Conservation (phyloP, 2,329 filamentous ascomycete species). For the Pseudopyricularia cyperi region DNA sequence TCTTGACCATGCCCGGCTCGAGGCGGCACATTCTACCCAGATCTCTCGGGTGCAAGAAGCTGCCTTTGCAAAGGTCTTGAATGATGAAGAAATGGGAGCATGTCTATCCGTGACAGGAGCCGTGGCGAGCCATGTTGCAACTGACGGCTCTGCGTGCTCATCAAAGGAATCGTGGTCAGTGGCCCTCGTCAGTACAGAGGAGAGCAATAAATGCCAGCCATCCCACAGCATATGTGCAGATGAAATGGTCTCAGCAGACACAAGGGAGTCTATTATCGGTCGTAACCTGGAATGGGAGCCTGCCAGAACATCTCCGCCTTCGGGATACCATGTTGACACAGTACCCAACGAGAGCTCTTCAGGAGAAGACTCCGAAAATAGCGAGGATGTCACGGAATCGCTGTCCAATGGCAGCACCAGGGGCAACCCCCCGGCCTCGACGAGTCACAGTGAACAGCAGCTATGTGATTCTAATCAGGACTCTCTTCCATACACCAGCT, state of each 20-base stretch:
- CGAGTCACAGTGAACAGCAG: background rate
- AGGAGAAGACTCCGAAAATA: background rate
- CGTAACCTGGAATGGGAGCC: background rate
- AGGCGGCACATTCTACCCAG: background rate
- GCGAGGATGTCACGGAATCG: background rate
- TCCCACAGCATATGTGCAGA: background rate
- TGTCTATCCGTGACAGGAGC: background rate
- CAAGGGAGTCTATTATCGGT: background rate
- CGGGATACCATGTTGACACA: background rate
- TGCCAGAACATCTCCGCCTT: background rate
- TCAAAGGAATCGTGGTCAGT: background rate
- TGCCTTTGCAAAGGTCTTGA: background rate
- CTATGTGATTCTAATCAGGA: background rate
- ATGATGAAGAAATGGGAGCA: background rate
- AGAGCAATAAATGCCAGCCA: background rate
- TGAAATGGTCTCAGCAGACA: background rate
- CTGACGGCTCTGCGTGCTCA: background rate
- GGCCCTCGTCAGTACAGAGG: background rate
- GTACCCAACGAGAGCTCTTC: background rate
- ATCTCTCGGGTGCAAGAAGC: background rate
- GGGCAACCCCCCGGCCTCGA: background rate
- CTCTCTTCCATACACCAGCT: slow-evolving; percentile 3
- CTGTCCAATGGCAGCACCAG: background rate
- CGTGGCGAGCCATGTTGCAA: background rate
- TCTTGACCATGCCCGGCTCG: background rate